These are phyloP conservation scores for Diaporthe humulicola DNA, from an alignment of 2,329 filamentous ascomycete species.

Conservation along the genomic window DNA sequence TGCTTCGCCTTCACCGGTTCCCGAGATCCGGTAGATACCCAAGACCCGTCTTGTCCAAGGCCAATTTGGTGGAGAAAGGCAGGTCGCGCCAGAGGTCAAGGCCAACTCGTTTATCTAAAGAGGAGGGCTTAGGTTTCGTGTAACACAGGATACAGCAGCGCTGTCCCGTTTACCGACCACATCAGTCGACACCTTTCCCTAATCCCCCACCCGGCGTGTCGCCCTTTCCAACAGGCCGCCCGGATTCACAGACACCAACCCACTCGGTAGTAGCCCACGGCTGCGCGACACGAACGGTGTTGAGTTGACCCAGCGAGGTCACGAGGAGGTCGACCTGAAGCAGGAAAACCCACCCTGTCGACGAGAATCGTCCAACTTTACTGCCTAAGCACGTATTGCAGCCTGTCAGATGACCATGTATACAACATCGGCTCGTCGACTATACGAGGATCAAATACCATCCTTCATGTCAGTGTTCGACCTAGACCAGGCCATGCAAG, in stretches of 20 bases:
- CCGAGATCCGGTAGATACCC: conserved; percentile 16
- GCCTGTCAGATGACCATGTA: conserved; percentile 62
- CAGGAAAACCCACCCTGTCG: conserved; percentile 1
- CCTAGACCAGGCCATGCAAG: conserved; percentile 67
- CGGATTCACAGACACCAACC: conserved; percentile 11
- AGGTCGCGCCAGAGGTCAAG: conserved; percentile 26
- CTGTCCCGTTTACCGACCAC: conserved; percentile 55
- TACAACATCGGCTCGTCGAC: conserved; percentile 70
- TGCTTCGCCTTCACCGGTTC: conserved; percentile 27
- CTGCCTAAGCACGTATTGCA: conserved; percentile 29
- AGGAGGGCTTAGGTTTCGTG: conserved; percentile 38
- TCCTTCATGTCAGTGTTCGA: conserved; percentile 83
- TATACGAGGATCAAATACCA: conserved; percentile 79
- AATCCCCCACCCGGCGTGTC: conserved; percentile 26
- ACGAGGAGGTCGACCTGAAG: conserved; percentile 20
- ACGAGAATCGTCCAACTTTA: conserved; percentile 14
- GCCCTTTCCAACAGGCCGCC: conserved; percentile 20
- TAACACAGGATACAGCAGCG: conserved; percentile 64
- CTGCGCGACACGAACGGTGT: conserved; percentile 27
- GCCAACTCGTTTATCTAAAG: conserved; percentile 24
- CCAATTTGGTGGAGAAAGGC: conserved; percentile 39
- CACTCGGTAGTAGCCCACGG: conserved; percentile 4
- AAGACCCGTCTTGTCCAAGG: conserved; percentile 27
- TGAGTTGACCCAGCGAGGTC: conserved; percentile 8
- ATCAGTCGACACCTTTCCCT: conserved; percentile 11